A percentile compares a stretch with the other conserved stretches of the same genome.
Evolutionary conservation across 2,329 filamentous ascomycete species (phyloP).

Genomic region (Sclerotinia spermophila): DNA sequence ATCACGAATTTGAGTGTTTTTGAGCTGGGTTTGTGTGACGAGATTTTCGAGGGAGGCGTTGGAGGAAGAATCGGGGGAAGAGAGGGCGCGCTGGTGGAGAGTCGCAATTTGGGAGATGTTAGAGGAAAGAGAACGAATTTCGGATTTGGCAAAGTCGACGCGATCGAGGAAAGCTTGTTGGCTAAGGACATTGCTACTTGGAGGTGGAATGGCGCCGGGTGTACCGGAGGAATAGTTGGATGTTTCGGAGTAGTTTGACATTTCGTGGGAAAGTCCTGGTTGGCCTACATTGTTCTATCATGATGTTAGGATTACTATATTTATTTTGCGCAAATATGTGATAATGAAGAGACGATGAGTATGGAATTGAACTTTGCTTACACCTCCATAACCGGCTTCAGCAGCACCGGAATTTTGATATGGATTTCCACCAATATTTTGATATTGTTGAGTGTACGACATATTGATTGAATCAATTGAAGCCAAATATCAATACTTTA

Average conservation of each 20-base stretch:
- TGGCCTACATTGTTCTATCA: conserved; percentile 24
- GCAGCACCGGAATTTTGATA: conserved; percentile 44
- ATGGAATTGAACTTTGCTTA: conserved; percentile 15
- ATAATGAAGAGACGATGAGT: not conserved
- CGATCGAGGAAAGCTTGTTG: conserved; percentile 66
- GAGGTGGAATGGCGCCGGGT: conserved; percentile 25
- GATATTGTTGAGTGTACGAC: conserved; percentile 58
- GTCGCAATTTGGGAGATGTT: conserved; percentile 65
- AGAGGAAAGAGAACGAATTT: conserved; percentile 63
- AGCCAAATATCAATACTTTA: conserved; percentile 12
- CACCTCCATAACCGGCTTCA: conserved; percentile 31
- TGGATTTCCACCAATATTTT: conserved; percentile 52
- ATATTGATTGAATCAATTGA: conserved; percentile 40
- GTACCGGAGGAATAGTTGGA: conserved; percentile 26
- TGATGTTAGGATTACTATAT: not conserved
- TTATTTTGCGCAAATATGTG: not conserved
- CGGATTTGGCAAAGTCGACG: conserved; percentile 62
- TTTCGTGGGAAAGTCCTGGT: conserved; percentile 23
- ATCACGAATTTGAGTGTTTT: conserved; percentile 73
- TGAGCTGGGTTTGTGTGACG: conserved; percentile 65
- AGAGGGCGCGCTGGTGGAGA: conserved; percentile 68
- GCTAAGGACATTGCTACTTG: conserved; percentile 45
- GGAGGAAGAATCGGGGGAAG: conserved; percentile 55
- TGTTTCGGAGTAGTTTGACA: conserved; percentile 13
- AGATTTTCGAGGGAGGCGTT: conserved; percentile 57